Evolutionary conservation across 2,329 filamentous ascomycete species (phyloP), one percentile per base, ranked within the genome.

Genomic region (Meredithiella fracta): DNA sequence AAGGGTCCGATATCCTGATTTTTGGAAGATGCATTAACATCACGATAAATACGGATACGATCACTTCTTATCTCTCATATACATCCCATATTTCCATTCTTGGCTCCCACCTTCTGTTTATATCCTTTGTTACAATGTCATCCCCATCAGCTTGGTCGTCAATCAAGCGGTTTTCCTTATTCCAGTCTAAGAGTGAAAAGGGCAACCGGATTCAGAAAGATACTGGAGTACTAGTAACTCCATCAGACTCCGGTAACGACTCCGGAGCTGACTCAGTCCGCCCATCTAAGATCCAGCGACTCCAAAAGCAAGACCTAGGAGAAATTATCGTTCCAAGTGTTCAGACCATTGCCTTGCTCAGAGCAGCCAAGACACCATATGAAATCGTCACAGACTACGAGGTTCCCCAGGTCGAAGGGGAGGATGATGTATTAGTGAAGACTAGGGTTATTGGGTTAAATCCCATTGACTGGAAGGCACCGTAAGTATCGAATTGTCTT

Each of bases 391-490:
- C 7, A n/a, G 23, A 26, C 14, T 56, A 51, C 29, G 47, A 34
- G 23, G 54, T 56, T 20, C 54, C 54, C 5, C 3, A 25, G 23
- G 42, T 44, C 1, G 44, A 51, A 44, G 31, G 15, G 22, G 62
- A 62, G 4, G 59, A 62, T 47, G 79, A 86, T 62, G 67, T 86
- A 3, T 67, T 86, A 3, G 74, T 86, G n/a, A 76, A 76, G 63
- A 75, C 80, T 1, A 69, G 75, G 38, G 77, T 77, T 11, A 81
- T 86, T 61, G 84, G 85, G 0, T 68, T 89, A 38, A 89, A 89
- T 62, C 85, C 85, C 0, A 84, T 89, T 56, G 85, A 86, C 64
- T 86, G 80, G 80, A 85, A 85, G 69, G 76, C 79, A 58, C 80
- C 82, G 82, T 85, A 69, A 62, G 78, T 72, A 9, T 38, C 3